phyloP scores from a whole-genome alignment of 148 eudicot genomes.

The Chenopodium album region DNA sequence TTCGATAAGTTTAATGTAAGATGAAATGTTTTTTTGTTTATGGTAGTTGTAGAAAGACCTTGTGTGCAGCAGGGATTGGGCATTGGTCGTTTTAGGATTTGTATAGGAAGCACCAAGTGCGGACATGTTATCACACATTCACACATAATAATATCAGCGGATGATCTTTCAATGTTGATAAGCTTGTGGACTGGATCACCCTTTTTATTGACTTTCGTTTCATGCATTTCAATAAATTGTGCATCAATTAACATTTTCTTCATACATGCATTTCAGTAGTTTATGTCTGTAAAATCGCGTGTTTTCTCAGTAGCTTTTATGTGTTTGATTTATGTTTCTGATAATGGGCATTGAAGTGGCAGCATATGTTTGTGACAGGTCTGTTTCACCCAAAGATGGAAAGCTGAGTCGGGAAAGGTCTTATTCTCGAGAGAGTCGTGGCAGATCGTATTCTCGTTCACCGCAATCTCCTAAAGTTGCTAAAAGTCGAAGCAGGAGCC shows the following conservation, averaged over 20 bases:
- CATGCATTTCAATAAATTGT: background rate
- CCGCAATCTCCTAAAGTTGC: conserved; percentile 37
- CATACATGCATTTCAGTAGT: background rate
- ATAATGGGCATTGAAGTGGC: conserved; percentile 8
- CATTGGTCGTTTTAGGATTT: background rate
- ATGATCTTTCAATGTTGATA: background rate
- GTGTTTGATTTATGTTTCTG: background rate
- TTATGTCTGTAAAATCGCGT: background rate
- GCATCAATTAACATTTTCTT: background rate
- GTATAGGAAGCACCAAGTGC: background rate
- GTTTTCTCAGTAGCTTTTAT: background rate
- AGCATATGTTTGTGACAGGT: conserved; percentile 44
- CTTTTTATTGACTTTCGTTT: background rate
- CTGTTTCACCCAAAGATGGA: conserved; percentile 65
- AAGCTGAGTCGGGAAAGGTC: conserved; percentile 70
- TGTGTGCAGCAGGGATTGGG: background rate
- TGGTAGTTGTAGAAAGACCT: background rate
- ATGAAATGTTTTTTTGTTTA: background rate
- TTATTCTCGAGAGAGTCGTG: conserved; percentile 38
- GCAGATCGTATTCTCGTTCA: conserved; percentile 41
- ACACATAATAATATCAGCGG: too few species aligned
- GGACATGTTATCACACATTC: background rate
- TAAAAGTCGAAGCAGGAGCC: conserved; percentile 46
- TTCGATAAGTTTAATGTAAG: background rate
- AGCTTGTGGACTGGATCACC: background rate